Percentiles rank a stretch among this genome's conserved stretches.
These are phyloP conservation scores for Amanita fuliginea DNA, from an alignment of 768 basidiomycete species.

Conservation along the genomic window DNA sequence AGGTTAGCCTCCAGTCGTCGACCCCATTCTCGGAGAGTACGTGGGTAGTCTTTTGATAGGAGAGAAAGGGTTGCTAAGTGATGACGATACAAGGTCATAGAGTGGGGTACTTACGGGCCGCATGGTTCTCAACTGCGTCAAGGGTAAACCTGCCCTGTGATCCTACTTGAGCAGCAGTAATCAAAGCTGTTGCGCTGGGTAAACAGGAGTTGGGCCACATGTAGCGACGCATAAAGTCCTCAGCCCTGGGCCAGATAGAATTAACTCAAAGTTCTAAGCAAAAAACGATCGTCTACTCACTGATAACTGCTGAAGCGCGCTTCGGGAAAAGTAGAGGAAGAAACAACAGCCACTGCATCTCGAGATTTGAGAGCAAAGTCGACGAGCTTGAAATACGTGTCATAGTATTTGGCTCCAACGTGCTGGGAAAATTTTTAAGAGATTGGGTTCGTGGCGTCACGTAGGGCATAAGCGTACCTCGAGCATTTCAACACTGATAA, in stretches of 20 bases:
- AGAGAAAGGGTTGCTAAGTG: background rate
- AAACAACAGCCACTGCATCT: conserved; percentile 59
- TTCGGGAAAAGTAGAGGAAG: conserved; percentile 62
- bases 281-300: conserved; percentile 26
- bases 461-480: conserved; percentile 32
- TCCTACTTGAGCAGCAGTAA: conserved; percentile 57
- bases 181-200: conserved; percentile 75
- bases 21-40: conserved; percentile 89
- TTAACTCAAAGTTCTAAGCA: conserved; percentile 2
- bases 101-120: conserved; percentile 43
- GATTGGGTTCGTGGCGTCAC: conserved; percentile 27
- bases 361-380: conserved; percentile 65
- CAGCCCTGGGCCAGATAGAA: conserved; percentile 31
- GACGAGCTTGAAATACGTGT: conserved; percentile 64
- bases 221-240: conserved; percentile 80
- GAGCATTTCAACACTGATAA: conserved; percentile 75
- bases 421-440: conserved; percentile 23
- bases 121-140: conserved; percentile 78
- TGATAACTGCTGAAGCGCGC: conserved; percentile 60
- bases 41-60: conserved; percentile 55
- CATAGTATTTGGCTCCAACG: conserved; percentile 47
- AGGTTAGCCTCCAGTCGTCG: conserved; percentile 61
- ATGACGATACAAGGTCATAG: background rate
- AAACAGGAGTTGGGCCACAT: conserved; percentile 89
- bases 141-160: conserved; percentile 72